Evolutionary conservation across 1,284 basidiomycete species (phyloP).

Genomic region (Malassezia sp.): DNA sequence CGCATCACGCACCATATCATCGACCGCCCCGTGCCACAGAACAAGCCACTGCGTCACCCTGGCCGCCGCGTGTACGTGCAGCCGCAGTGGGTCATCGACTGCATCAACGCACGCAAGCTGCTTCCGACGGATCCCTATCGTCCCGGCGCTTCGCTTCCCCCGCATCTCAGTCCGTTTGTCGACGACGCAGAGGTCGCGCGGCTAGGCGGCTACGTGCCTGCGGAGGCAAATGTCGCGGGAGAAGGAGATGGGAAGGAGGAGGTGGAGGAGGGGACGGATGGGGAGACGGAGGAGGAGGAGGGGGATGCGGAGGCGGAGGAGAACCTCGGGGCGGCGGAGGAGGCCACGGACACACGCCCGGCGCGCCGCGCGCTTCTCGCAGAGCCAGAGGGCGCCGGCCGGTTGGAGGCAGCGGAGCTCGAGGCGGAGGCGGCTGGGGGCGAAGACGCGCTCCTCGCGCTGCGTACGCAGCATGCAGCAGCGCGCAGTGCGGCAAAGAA

Average conservation of each 20-base stretch:
- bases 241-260: constrained; percentile 9
- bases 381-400: constrained; percentile 55
- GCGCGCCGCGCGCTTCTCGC: constrained; percentile 51
- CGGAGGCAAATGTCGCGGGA: constrained; percentile 51
- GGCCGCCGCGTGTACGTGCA: constrained; percentile 74
- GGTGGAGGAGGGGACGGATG: constrained; percentile 56
- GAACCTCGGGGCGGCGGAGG: constrained; percentile 49
- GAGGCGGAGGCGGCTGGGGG: constrained; percentile 82
- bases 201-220: constrained; percentile 49
- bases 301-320: constrained; percentile 25
- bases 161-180: constrained; percentile 91
- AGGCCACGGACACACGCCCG: constrained; percentile 23
- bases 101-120: constrained; percentile 74
- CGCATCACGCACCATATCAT: constrained; percentile 92
- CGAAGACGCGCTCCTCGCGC: constrained; percentile 67
- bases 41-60: constrained; percentile 26
- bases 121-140: constrained; percentile 74
- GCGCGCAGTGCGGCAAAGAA: constrained; percentile 33
- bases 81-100: constrained; percentile 97
- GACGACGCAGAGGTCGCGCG: constrained; percentile 56
- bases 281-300: constrained; percentile 48
- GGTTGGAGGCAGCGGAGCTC: constrained; percentile 76
- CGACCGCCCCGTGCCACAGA: constrained; percentile 60
- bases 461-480: constrained; percentile 47
- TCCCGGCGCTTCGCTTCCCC: constrained; percentile 77